Base-by-base conservation (phyloP, 371 early-diverging fungal genomes). In the Zancudomyces culisetae region DNA sequence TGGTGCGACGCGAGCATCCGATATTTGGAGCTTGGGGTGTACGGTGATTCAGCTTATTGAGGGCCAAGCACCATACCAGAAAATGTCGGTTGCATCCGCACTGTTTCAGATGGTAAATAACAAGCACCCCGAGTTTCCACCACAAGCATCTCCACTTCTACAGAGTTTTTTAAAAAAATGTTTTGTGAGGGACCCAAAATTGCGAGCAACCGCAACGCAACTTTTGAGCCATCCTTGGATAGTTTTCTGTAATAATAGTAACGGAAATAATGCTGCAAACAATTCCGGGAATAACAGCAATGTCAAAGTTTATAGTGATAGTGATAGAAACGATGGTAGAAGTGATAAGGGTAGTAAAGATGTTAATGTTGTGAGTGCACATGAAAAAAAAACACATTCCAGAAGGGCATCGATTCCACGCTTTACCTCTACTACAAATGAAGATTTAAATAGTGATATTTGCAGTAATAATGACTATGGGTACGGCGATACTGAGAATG, bases 11-110 rank as follows among this genome's bases (percentile, higher is more conserved):
- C 71, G 82, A 2, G 71, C 80, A 0, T 84, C 87, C 2, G 89
- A 88, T 58, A 83, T 88, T 20, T 88, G 88, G 84, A 78, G 79
- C 51, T 63, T 80, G 10, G 81, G 81, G 0, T 80, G 80, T 57
- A 78, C 80, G 0, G 60, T 72, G 26, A 68, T 80, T 20, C 78
- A 81, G 60, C 60, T 81, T 23, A 57, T 78, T 19, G 61, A 66
- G 23, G 81, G 79, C 26, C 56, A 71, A 43, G 77, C 80, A 13
- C 81, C 81, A 1, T 78, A 78, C 58, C 65, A 68, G 53, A 54
- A 70, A 26, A 57, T 76, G 19, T 70, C 70, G 19, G 70, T 79
- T 20, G 70, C 77, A 69, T 67, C 78, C 0, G 79, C 77, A 12
- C 61, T 80, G 46, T 79, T 75, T 41, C 69, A 73, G 45, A 79